Evolutionary conservation across 129 eudicot species (phyloP).

Genomic region (Flaveria sonorensis): DNA sequence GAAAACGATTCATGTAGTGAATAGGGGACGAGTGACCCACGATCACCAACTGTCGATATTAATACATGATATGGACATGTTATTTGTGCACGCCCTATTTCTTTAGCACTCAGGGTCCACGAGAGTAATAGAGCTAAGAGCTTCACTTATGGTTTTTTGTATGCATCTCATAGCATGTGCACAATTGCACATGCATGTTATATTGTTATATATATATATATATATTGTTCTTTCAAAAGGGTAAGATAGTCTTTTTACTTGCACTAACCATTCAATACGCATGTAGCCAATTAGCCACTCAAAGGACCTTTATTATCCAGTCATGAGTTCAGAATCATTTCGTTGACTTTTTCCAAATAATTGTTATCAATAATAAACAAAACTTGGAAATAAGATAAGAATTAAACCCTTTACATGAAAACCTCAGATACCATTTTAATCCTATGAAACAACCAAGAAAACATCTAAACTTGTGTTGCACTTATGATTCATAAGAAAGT

Average conservation of each 20-base stretch:
- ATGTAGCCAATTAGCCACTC: conserved; percentile 9
- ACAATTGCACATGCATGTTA: conserved; percentile 7
- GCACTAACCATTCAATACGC: conserved; percentile 4
- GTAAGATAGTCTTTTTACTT: conserved; percentile 7
- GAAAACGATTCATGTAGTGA: background rate
- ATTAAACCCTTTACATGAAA: conserved; percentile 22
- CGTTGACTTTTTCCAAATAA: background rate
- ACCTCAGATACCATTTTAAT: conserved; percentile 4
- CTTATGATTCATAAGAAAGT: conserved; percentile 8
- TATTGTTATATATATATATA: background rate
- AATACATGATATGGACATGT: background rate
- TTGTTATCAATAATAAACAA: background rate
- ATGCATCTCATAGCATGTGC: conserved; percentile 16
- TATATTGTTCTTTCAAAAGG: conserved; percentile 6
- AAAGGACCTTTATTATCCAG: background rate
- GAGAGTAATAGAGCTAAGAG: background rate
- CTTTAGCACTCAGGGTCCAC: conserved; percentile 5
- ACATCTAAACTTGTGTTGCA: conserved; percentile 12
- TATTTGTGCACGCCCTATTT: background rate
- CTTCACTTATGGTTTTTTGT: conserved; percentile 18
- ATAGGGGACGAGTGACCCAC: background rate
- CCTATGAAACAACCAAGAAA: conserved; percentile 4
- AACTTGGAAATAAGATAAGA: conserved; percentile 7
- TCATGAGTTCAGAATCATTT: background rate
- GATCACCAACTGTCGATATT: background rate